phyloP scores from a whole-genome alignment of 2,329 filamentous ascomycete species.

The Penicillium sp. region DNA sequence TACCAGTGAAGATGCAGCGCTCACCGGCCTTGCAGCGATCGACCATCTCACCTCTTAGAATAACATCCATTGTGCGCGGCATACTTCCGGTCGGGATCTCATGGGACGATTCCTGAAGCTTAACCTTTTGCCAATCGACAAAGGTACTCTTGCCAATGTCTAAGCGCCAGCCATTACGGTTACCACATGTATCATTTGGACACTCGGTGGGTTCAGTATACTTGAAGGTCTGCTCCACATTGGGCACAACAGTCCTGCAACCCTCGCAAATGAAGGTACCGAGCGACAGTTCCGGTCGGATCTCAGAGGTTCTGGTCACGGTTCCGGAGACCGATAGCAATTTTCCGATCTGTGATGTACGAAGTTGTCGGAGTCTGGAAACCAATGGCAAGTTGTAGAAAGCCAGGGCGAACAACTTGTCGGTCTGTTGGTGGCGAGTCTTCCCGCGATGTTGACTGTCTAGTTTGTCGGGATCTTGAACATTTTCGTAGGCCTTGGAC shows the following conservation, averaged over 20 bases:
- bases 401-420: conserved; percentile 90
- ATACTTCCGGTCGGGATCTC: conserved; percentile 98
- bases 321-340: conserved; percentile 95
- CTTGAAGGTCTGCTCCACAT: conserved; percentile 95
- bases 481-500: conserved; percentile 59
- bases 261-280: conserved; percentile 90
- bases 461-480: conserved; percentile 54
- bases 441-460: conserved; percentile 61
- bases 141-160: conserved; percentile 97
- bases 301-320: conserved; percentile 94
- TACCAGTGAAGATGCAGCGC: conserved; percentile 96
- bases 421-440: conserved; percentile 89
- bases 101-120: conserved; percentile 96
- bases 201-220: conserved; percentile 97
- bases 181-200: conserved; percentile 81
- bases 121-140: conserved; percentile 98
- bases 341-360: conserved; percentile 87
- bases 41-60: conserved; percentile 93
- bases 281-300: conserved; percentile 86
- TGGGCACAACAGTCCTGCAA: conserved; percentile 79
- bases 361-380: conserved; percentile 78
- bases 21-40: conserved; percentile 96
- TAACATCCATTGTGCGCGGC: conserved; percentile 97
- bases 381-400: conserved; percentile 92
- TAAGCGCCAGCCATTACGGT: conserved; percentile 90